A percentile compares a stretch with the other conserved stretches of the same genome.
phyloP scores from a whole-genome alignment of 768 basidiomycete species.

The Podaxis sp. region DNA sequence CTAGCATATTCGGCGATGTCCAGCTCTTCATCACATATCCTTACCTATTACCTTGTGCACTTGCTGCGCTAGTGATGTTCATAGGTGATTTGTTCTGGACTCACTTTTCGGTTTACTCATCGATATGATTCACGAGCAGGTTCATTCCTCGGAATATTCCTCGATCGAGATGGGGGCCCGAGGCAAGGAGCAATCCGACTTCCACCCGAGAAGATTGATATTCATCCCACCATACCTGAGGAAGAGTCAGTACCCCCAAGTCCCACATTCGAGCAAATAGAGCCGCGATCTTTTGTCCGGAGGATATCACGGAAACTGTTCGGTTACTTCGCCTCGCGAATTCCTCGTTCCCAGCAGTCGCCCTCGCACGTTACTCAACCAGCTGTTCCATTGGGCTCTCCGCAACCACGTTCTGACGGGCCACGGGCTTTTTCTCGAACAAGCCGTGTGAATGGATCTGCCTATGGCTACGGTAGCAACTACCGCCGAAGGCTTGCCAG shows the following conservation, averaged over 20 bases:
- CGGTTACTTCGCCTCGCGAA: conserved; percentile 56
- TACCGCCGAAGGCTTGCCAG: conserved; percentile 58
- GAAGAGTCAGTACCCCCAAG: conserved; percentile 52
- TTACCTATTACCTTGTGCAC: conserved; percentile 83
- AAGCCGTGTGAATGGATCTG: conserved; percentile 70
- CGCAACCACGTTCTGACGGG: conserved; percentile 41
- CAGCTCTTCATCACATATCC: conserved; percentile 78
- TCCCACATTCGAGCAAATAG: conserved; percentile 45
- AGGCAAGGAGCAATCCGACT: conserved; percentile 84
- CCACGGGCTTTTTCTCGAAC: conserved; percentile 53
- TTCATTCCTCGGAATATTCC: conserved; percentile 84
- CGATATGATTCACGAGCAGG: conserved; percentile 42
- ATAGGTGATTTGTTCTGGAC: conserved; percentile 46
- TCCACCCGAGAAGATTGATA: conserved; percentile 66
- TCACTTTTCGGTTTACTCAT: not conserved
- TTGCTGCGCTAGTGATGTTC: conserved; percentile 78
- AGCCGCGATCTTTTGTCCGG: conserved; percentile 38
- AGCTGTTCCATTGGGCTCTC: conserved; percentile 45
- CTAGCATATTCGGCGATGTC: conserved; percentile 62
- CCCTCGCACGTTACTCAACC: conserved; percentile 34
- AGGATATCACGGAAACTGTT: conserved; percentile 58
- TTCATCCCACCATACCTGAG: conserved; percentile 60
- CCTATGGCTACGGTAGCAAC: conserved; percentile 70
- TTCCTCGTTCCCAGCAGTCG: conserved; percentile 38
- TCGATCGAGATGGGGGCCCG: conserved; percentile 89